phyloP scores from a whole-genome alignment of 352 stramenopile genomes.

The Phytophthora citricola region DNA sequence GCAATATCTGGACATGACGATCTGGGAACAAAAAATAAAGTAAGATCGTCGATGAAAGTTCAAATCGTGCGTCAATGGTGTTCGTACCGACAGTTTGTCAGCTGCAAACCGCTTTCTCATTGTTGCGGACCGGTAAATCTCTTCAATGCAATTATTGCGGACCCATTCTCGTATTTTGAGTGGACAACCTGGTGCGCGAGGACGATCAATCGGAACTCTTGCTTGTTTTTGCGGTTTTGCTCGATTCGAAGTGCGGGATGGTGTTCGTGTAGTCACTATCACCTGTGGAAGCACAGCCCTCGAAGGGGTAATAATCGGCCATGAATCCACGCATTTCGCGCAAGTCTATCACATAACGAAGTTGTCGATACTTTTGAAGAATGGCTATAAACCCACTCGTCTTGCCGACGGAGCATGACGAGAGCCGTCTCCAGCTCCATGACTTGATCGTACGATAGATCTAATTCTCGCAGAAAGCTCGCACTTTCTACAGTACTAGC shows the following conservation, averaged over 20 bases:
- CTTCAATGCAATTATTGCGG: slow-evolving; percentile 57
- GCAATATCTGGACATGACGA: slow-evolving; percentile 17
- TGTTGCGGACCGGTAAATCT: slow-evolving; percentile 35
- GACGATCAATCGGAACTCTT: background rate
- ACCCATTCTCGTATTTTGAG: slow-evolving; percentile 44
- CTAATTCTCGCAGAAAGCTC: slow-evolving; percentile 41
- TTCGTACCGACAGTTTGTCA: slow-evolving; percentile 48
- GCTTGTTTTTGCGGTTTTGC: slow-evolving; percentile 8
- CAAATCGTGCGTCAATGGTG: background rate
- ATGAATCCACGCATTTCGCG: slow-evolving; percentile 28
- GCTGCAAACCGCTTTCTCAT: slow-evolving; percentile 50
- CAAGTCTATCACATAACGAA: slow-evolving; percentile 22
- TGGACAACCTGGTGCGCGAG: slow-evolving; percentile 3
- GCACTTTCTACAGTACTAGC: slow-evolving; percentile 49
- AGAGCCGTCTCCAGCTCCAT: slow-evolving; percentile 66
- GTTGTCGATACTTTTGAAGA: slow-evolving; percentile 29
- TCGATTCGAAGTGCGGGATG: background rate
- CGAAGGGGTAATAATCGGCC: slow-evolving; percentile 8
- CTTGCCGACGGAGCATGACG: slow-evolving; percentile 31
- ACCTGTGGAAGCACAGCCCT: slow-evolving; percentile 17
- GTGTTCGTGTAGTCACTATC: slow-evolving; percentile 4
- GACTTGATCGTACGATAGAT: slow-evolving; percentile 52
- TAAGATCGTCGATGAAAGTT: background rate
- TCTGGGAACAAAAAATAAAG: slow-evolving; percentile 15
- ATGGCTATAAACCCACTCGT: slow-evolving; percentile 47